A percentile compares a stretch with the other conserved stretches of the same genome.
Conservation (phyloP, 2,329 filamentous ascomycete genomes). For the Raffaelea albimanens region DNA sequence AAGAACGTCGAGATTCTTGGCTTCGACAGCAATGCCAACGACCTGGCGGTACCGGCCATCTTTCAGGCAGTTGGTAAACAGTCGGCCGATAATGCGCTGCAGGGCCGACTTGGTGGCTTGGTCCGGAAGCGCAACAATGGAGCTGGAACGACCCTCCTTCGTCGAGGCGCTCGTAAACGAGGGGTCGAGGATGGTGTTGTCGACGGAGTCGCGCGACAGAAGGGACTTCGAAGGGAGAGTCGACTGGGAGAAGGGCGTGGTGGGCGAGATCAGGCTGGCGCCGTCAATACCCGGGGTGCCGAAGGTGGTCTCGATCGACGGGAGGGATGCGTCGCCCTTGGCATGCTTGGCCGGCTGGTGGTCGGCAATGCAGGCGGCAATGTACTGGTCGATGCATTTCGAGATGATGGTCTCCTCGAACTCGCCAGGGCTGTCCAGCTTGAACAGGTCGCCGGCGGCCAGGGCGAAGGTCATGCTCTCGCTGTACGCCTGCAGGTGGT, state of each 20-base stretch:
- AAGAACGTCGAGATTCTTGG: constrained; percentile 81
- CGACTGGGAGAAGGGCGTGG: constrained; percentile 91
- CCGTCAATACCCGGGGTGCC: constrained; percentile 56
- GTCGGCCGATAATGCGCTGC: constrained; percentile 72
- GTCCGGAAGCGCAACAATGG: constrained; percentile 57
- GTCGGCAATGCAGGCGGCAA: constrained; percentile 56
- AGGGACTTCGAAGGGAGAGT: constrained; percentile 89
- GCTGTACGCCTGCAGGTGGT: constrained; percentile 96
- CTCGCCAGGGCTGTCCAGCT: constrained; percentile 81
- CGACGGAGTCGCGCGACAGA: constrained; percentile 69
- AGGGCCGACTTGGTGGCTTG: constrained; percentile 69
- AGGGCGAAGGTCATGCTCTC: constrained; percentile 98
- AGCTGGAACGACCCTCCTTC: constrained; percentile 45
- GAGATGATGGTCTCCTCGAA: constrained; percentile 99
- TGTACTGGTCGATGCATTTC: constrained; percentile 97
- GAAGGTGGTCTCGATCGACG: constrained; percentile 75
- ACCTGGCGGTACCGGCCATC: constrained; percentile 89
- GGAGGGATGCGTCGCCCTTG: constrained; percentile 36
- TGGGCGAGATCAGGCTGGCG: constrained; percentile 70
- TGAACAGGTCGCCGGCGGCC: constrained; percentile 88
- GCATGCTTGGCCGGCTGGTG: constrained; percentile 36
- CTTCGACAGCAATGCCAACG: constrained; percentile 91
- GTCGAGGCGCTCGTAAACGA: constrained; percentile 39
- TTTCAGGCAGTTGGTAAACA: constrained; percentile 84
- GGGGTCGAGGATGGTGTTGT: constrained; percentile 52